A percentile compares a stretch with the other conserved stretches of the same genome.
Conservation (phyloP, 1,284 basidiomycete species). For the Tilletiopsis washingtonensis region DNA sequence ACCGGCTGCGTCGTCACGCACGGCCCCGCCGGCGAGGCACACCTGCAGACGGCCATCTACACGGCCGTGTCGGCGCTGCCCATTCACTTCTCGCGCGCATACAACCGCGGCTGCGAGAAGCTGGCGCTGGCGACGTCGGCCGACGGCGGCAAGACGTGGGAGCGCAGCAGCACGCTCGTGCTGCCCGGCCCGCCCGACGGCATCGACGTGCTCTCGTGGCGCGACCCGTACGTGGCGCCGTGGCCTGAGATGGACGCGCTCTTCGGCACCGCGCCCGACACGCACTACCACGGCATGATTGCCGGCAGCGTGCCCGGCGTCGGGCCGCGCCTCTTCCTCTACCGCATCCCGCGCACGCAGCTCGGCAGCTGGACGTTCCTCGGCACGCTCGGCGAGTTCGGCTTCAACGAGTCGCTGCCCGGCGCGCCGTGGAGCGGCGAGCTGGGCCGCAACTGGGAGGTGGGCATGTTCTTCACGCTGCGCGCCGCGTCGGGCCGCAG, state of each 20-base stretch:
- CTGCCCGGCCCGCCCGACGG: constrained; percentile 20
- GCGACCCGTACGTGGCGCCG: constrained; percentile 23
- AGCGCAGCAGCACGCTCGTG: constrained; percentile 10
- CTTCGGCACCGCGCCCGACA: constrained; percentile 7
- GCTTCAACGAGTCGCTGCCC: constrained; percentile 9
- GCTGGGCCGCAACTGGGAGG: constrained; percentile 33
- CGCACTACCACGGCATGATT: constrained; percentile 21
- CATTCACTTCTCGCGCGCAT: constrained; percentile 26
- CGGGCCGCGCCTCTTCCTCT: constrained; percentile 27
- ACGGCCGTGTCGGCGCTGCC: constrained; percentile 31
- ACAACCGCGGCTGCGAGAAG: constrained; percentile 27
- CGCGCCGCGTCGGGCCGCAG: neutral
- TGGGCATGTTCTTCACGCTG: constrained; percentile 26
- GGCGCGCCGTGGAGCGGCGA: constrained; percentile 15
- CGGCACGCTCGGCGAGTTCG: constrained; percentile 19
- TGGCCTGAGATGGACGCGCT: constrained; percentile 24
- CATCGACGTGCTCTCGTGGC: constrained; percentile 26
- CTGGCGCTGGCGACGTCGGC: constrained; percentile 23
- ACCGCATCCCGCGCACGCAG: constrained; percentile 16
- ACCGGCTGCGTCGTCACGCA: constrained; percentile 28
- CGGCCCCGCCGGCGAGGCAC: constrained; percentile 10
- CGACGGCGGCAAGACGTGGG: constrained; percentile 25
- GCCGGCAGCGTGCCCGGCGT: constrained; percentile 23
- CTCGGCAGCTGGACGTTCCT: constrained; percentile 22
- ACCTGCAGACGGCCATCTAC: constrained; percentile 27